Evolutionary conservation across 2,329 filamentous ascomycete genomes (phyloP), one percentile per base, ranked within the genome.

Genomic region (Corinectria fuckeliana): DNA sequence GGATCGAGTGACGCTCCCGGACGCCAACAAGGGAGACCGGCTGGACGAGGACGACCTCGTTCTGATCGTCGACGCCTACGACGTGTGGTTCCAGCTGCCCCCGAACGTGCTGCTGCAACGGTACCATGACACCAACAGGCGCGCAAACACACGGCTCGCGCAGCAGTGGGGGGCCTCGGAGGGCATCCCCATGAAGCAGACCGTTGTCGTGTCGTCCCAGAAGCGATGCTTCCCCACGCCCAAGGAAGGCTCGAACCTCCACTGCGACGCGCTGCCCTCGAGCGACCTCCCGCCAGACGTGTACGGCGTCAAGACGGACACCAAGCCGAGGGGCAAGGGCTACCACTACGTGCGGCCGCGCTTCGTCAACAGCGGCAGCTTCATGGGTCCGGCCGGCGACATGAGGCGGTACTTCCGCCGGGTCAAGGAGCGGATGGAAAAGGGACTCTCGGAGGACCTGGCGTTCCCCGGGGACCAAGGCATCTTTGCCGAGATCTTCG

Each of bases 1-100:
- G 8, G 62, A 69, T 23, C 51, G 44, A 14, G 57, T 48, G 6
- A 51, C 54, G 38, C 51, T 54, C 18, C 45, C 39, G 3, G 36
- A 62, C 23, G 56, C 56, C 3, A 49, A 60, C 41, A 36, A 44
- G 4, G 49, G 26, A 14, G 62, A 64, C 16, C 57, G 41, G 39
- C 23, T 64, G 20, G 21, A 52, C 3, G 65, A 69, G 1, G 54
- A 70, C 8, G 67, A 70, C 30, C 26, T 72, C n/a, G 56, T 70
- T 1, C 58, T 70, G 9, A 67, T 72, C 16, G 63, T 69, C 1
- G 70, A 72, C 28, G 68, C 65, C 14, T 68, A 68, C 52, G 71
- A 72, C 32, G 47, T 70, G 13, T 71, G 70, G 71, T 72, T 72
- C 28, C 71, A 72, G 45, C 62, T 72, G 0, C 70, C 71, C 1